phyloP scores from a whole-genome alignment of 2,329 filamentous ascomycete genomes.

The Sclerotinia trifoliorum region DNA sequence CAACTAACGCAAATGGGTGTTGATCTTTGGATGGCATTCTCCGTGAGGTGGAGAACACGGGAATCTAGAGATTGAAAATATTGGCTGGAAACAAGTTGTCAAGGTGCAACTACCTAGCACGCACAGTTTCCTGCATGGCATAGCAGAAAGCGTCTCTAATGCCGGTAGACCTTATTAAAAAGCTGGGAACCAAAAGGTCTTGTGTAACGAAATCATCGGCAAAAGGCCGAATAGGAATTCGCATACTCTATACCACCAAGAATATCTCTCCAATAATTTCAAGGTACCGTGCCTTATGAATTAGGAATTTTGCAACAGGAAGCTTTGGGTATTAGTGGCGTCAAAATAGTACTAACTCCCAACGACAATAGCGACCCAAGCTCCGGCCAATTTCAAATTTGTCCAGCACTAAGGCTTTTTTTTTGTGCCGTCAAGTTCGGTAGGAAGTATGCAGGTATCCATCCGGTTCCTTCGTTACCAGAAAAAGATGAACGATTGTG shows the following conservation, averaged over 20 bases:
- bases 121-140: neutral
- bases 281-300: neutral
- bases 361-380: neutral
- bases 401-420: neutral
- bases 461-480: conserved; percentile 15
- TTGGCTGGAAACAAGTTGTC: neutral
- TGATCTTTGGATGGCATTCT: neutral
- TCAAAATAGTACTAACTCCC: no score
- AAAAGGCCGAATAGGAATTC: neutral
- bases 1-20: neutral
- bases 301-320: neutral
- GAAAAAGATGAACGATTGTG: conserved; percentile 7
- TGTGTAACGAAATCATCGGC: conserved; percentile 6
- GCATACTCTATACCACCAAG: neutral
- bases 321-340: neutral
- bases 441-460: conserved; percentile 1
- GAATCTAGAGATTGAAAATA: neutral
- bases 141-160: neutral
- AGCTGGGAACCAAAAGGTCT: neutral
- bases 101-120: neutral
- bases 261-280: no score
- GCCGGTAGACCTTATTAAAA: neutral
- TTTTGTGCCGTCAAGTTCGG: conserved; percentile 9
- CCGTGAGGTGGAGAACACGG: neutral
- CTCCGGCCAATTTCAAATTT: neutral